Base-by-base conservation (phyloP, 164 flowering plant genomes). In the Warburgia ugandensis region DNA sequence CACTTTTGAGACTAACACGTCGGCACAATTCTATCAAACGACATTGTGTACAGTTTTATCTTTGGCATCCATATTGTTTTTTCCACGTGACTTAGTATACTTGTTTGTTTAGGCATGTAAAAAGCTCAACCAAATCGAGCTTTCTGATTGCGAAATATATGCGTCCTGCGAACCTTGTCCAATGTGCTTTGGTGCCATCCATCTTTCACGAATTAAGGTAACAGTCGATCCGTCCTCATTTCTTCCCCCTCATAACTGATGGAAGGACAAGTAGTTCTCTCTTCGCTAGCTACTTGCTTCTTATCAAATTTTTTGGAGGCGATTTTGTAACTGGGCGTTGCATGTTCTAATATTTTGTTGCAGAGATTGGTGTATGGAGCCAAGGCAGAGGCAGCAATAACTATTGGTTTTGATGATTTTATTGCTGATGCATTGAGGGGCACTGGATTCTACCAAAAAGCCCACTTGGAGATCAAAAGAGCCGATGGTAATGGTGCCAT, bases 151-250 rank as follows among this genome's bases (percentile, higher is more conserved):
- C 48, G 97, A 91, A 67, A 85, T 91, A 7, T 87, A 91, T 58
- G 84, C 96, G 6, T 87, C 96, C 3, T 84, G 97, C 47, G 97
- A 90, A 72, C 97, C 97, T 26, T 90, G 97, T 52, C 97, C 97
- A 9, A 90, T 90, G 97, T 90, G 97, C 73, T 90, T 90, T 52
- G 97, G 95, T 43, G 97, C 97, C 13, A 84, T 90, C 70, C 94
- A 84, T 70, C 95, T 90, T 47, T 84, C 97, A 14, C 75, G 95
- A 68, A 71, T 87, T 29, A 91, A 87, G 96, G 97, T 90, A 23
- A 10, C 5, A 14, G 2, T 8, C 42, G 27, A 5, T n/a, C n/a
- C n/a, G 14, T 32, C 40, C 13, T 45, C 25, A 21, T 30, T 16
- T 42, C 23, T 22, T 22, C 11, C 23, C 22, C 10, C 46, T 1